Evolutionary conservation across 768 basidiomycete species (phyloP).

Genomic region (Tulasnella sp.): DNA sequence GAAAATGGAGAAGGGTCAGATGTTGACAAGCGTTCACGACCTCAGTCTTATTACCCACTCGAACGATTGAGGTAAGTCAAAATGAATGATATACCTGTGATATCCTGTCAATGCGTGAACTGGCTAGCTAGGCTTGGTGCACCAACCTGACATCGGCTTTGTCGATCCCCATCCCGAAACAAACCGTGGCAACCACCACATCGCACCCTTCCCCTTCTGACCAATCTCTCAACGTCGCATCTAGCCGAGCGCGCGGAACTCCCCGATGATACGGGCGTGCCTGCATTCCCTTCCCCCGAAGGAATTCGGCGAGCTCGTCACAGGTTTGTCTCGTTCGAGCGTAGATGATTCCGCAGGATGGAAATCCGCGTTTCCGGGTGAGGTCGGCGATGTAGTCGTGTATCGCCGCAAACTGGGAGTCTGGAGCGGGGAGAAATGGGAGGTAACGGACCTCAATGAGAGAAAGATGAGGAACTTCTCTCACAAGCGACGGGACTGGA

Average conservation of each 20-base stretch:
- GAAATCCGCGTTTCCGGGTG: conserved; percentile 58
- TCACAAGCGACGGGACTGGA: background rate
- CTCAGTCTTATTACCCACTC: conserved; percentile 57
- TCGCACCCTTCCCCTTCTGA: conserved; percentile 61
- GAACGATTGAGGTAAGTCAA: conserved; percentile 79
- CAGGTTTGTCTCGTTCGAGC: conserved; percentile 71
- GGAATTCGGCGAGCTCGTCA: conserved; percentile 63
- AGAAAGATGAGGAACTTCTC: background rate
- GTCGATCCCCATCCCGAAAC: conserved; percentile 87
- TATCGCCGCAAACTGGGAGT: conserved; percentile 65
- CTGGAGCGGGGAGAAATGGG: conserved; percentile 51
- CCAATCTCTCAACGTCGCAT: conserved; percentile 60
- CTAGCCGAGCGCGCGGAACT: conserved; percentile 56
- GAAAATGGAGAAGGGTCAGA: conserved; percentile 24
- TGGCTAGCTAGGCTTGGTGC: background rate
- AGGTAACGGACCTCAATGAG: conserved; percentile 64
- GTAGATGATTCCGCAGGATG: conserved; percentile 73
- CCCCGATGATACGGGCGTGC: conserved; percentile 78
- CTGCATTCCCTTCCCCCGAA: conserved; percentile 68
- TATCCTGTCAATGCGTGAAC: background rate
- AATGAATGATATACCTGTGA: conserved; percentile 73
- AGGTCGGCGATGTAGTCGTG: conserved; percentile 66
- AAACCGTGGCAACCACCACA: conserved; percentile 79
- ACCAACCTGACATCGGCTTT: conserved; percentile 69
- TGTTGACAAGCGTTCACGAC: background rate